Evolutionary conservation across 352 stramenopile species (phyloP).

Genomic region (Globisporangium spinosum): DNA sequence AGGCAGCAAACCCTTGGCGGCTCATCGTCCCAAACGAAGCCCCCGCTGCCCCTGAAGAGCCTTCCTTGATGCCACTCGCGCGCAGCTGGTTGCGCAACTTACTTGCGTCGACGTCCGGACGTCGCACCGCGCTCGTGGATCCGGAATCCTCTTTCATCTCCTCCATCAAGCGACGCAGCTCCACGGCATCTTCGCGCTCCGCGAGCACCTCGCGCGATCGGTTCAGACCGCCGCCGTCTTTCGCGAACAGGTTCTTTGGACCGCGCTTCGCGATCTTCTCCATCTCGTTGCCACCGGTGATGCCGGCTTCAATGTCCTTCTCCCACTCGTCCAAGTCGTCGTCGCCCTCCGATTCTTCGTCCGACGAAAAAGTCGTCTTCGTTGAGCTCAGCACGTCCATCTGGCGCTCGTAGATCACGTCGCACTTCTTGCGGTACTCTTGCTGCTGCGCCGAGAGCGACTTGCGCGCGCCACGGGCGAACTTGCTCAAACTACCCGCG

Average conservation of each 20-base stretch:
- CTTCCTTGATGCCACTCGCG: constrained; percentile 69
- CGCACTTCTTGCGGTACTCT: constrained; percentile 82
- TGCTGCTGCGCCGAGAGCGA: constrained; percentile 79
- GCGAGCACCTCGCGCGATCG: constrained; percentile 66
- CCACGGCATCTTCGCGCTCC: constrained; percentile 77
- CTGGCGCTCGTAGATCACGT: constrained; percentile 82
- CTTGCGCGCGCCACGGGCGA: constrained; percentile 73
- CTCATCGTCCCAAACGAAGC: constrained; percentile 27
- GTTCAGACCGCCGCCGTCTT: constrained; percentile 70
- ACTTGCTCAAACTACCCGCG: constrained; percentile 74
- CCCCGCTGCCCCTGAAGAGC: constrained; percentile 7
- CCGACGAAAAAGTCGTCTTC: constrained; percentile 62
- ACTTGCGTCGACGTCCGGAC: constrained; percentile 63
- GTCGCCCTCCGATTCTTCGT: constrained; percentile 72
- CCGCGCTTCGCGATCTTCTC: constrained; percentile 57
- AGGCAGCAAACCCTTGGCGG: constrained; percentile 29
- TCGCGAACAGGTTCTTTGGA: constrained; percentile 72
- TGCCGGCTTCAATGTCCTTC: constrained; percentile 76
- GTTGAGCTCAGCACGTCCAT: constrained; percentile 72
- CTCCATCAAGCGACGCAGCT: constrained; percentile 72
- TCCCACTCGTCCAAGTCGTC: constrained; percentile 68
- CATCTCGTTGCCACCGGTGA: constrained; percentile 53
- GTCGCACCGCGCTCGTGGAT: constrained; percentile 29
- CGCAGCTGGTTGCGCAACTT: constrained; percentile 60
- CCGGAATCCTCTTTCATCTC: constrained; percentile 79